Evolutionary conservation across 208 protist species (phyloP), one percentile per base, ranked within the genome.

Genomic region (Herpetomonas tarakana): DNA sequence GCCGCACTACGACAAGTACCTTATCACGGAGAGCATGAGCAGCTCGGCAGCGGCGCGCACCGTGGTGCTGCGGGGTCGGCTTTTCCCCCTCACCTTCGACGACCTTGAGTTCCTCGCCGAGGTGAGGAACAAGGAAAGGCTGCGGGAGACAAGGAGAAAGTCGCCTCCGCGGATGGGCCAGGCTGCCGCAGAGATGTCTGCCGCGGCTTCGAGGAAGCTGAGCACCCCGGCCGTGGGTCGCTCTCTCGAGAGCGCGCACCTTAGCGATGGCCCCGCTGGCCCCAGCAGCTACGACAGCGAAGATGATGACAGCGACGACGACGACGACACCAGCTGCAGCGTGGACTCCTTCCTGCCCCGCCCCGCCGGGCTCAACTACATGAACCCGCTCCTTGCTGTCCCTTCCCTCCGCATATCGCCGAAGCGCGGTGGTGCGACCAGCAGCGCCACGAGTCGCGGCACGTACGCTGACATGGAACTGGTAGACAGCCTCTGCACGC

Each of bases 1-100:
- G 54, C 56, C 51, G 25, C 24, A 63, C 21, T 49, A 49, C 44
- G 44, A 49, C 44, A 11, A 22, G 16, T 49, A 24, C 44, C 19
- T 49, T 4, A 18, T 49, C 44, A 4, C 16, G 19, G 44, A 49
- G 44, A 22, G 16, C 44, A 49, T 24, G 16, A 49, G 19, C 44
- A 49, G 16, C 16, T 49, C 44, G 6, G 44, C 44, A 4, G 44
- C 44, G 9, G 44, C 44, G 44, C 9, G 44, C 16, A 49, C 44
- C 3, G 44, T 49, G 3, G 19, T 49, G 16, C 19, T 49, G 44
- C 9, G 19, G 16, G 44, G 44, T 14, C 35, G 35, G 9, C 35
- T 41, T 14, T 41, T 41, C 35, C 35, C 35, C 35, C 14, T 41
- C 9, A 41, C 35, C 9, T 41, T 41, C 14, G 35, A 41, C 9